These are phyloP conservation scores for Ceratobasidium theobromae DNA, from an alignment of 1,284 basidiomycete species.

Conservation along the genomic window DNA sequence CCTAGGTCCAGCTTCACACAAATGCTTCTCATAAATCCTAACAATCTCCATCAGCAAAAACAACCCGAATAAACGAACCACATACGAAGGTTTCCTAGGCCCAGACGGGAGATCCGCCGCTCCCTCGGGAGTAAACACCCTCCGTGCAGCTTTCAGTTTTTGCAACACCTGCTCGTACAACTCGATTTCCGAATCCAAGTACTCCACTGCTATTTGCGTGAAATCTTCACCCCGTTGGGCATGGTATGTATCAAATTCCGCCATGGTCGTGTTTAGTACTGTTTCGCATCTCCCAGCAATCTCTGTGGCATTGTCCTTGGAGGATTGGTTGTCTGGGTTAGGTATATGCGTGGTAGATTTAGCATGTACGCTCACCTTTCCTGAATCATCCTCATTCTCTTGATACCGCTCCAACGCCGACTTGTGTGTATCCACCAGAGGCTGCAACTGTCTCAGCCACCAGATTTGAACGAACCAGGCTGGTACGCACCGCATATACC, in stretches of 20 bases:
- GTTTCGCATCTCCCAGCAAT: slow-evolving; percentile 78
- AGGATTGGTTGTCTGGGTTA: not conserved
- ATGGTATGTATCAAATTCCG: slow-evolving; percentile 82
- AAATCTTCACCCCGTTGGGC: slow-evolving; percentile 73
- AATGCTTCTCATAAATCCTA: slow-evolving; percentile 66
- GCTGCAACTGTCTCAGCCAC: slow-evolving; percentile 44
- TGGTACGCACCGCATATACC: slow-evolving; percentile 59
- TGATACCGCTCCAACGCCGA: slow-evolving; percentile 65
- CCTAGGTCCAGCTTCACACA: slow-evolving; percentile 54
- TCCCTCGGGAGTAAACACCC: slow-evolving; percentile 52
- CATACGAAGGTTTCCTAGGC: slow-evolving; percentile 57
- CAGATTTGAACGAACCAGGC: not conserved
- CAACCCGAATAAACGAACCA: not conserved
- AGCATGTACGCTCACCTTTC: no score
- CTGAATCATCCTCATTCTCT: no score
- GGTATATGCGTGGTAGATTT: not conserved
- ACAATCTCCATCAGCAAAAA: not conserved
- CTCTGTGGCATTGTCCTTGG: slow-evolving; percentile 42
- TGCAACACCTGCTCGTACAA: slow-evolving; percentile 69
- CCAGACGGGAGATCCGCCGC: slow-evolving; percentile 48
- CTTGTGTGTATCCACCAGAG: slow-evolving; percentile 69
- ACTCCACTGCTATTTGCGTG: slow-evolving; percentile 56
- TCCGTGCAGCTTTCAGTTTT: slow-evolving; percentile 57
- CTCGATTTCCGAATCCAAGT: slow-evolving; percentile 73
- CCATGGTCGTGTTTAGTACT: slow-evolving; percentile 82